These are phyloP conservation scores for Nakazawaea pomicola DNA, from an alignment of 805 yeast genomes.

Conservation along the genomic window DNA sequence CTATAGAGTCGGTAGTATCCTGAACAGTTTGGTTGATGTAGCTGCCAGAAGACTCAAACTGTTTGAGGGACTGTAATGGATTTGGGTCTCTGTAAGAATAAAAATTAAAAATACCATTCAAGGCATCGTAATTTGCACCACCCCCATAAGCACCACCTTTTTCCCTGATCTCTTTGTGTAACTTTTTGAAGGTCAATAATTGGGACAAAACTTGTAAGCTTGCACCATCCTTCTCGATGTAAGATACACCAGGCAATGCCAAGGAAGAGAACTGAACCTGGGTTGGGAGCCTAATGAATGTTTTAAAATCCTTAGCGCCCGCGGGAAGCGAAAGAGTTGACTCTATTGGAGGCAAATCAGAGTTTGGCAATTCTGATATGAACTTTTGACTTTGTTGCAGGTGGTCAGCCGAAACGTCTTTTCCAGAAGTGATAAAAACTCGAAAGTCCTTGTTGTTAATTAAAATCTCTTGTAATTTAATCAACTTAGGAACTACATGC, in stretches of 20 bases:
- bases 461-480: constrained; percentile 42
- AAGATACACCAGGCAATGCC: constrained; percentile 61
- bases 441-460: constrained; percentile 38
- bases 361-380: constrained; percentile 12
- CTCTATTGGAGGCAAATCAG: background rate
- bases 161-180: constrained; percentile 89
- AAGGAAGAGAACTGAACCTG: constrained; percentile 82
- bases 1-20: constrained; percentile 4
- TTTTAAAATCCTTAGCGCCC: constrained; percentile 21
- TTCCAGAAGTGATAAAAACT: constrained; percentile 57
- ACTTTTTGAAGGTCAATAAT: constrained; percentile 70
- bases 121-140: constrained; percentile 78
- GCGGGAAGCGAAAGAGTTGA: constrained; percentile 14
- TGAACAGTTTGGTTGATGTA: constrained; percentile 38
- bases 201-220: constrained; percentile 78
- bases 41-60: constrained; percentile 49
- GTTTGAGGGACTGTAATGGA: constrained; percentile 60
- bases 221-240: constrained; percentile 73
- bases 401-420: constrained; percentile 30
- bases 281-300: constrained; percentile 69
- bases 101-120: constrained; percentile 74
- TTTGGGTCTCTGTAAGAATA: constrained; percentile 95
- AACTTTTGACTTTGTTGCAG: constrained; percentile 30
- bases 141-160: constrained; percentile 99
- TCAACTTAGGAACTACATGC: constrained; percentile 62